A percentile compares a stretch with the other conserved stretches of the same genome.
These are phyloP conservation scores for Thermomucor indicae-seudaticae DNA, from an alignment of 371 early-diverging fungal species.

Conservation along the genomic window DNA sequence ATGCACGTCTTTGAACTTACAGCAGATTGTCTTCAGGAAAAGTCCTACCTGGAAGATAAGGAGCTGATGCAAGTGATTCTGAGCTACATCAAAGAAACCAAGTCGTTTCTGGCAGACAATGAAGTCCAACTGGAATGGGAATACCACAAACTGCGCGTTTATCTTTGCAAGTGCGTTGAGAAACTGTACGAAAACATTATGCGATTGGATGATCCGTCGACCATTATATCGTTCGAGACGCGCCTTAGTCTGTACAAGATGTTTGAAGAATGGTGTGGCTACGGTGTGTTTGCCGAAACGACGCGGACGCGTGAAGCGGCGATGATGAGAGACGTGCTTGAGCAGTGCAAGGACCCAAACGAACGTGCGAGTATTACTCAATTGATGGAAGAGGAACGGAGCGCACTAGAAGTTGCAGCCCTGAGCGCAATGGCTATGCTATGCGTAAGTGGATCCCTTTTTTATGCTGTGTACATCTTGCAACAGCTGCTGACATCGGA, in stretches of 20 bases:
- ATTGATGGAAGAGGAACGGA: constrained; percentile 75
- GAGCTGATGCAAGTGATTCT: constrained; percentile 59
- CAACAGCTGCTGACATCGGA: neutral
- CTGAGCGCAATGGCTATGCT: constrained; percentile 86
- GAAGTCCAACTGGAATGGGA: constrained; percentile 85
- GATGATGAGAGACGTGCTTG: constrained; percentile 72
- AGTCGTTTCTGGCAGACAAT: constrained; percentile 61
- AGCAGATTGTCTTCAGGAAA: constrained; percentile 60
- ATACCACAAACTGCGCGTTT: constrained; percentile 79
- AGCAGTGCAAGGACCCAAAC: constrained; percentile 67
- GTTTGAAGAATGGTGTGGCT: constrained; percentile 93
- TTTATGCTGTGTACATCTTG: neutral
- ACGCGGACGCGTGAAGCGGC: constrained; percentile 70
- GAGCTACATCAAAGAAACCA: constrained; percentile 71
- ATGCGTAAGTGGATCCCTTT: constrained; percentile 53
- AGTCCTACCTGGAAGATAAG: constrained; percentile 58
- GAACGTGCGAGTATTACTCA: constrained; percentile 62
- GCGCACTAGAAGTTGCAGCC: constrained; percentile 73
- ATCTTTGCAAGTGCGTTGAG: constrained; percentile 85
- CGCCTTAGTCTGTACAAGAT: constrained; percentile 75
- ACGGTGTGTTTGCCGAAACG: constrained; percentile 61
- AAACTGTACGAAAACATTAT: constrained; percentile 71
- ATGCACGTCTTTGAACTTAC: constrained; percentile 73
- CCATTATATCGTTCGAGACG: constrained; percentile 73
- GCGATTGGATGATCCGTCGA: constrained; percentile 39